These are phyloP conservation scores for Vanrija sp. DNA, from an alignment of 1,284 basidiomycete species.

Conservation along the genomic window DNA sequence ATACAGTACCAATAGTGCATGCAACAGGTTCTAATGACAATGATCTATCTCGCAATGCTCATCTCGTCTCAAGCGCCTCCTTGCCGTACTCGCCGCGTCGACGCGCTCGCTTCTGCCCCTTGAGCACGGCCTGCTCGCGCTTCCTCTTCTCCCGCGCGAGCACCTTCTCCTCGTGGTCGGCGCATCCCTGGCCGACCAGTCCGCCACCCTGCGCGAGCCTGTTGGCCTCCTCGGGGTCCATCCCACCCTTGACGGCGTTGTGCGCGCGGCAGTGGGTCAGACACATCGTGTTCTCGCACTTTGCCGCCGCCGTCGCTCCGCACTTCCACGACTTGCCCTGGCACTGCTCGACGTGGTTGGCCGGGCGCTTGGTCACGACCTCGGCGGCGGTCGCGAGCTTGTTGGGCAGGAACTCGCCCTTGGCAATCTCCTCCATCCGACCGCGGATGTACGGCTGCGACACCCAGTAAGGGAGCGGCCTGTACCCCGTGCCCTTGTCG, in stretches of 20 bases:
- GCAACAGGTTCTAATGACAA: background rate
- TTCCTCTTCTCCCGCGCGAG: constrained; percentile 34
- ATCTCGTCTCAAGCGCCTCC: too few relatives aligned
- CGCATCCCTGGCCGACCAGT: constrained; percentile 46
- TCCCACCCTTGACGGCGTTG: constrained; percentile 32
- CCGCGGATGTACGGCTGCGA: constrained; percentile 76
- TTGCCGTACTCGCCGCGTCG: background rate
- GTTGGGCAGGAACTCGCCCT: background rate
- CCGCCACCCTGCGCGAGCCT: constrained; percentile 24
- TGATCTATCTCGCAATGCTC: constrained; percentile 1
- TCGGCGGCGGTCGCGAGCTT: too few relatives aligned
- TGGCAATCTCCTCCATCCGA: constrained; percentile 6
- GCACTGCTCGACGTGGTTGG: constrained; percentile 3
- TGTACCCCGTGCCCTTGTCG: constrained; percentile 42
- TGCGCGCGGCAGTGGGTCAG: constrained; percentile 44
- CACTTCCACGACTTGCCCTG: constrained; percentile 4
- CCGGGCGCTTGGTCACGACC: too few relatives aligned
- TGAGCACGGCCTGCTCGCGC: constrained; percentile 1
- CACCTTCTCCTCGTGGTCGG: constrained; percentile 49
- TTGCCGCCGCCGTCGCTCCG: constrained; percentile 25
- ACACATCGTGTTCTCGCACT: constrained; percentile 43
- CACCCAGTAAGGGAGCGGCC: constrained; percentile 72
- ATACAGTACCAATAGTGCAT: background rate
- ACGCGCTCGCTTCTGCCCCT: constrained; percentile 3
- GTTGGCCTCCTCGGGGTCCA: constrained; percentile 32